Evolutionary conservation across 306 rosid genomes (phyloP).

Genomic region (Fragaria ananassa): DNA sequence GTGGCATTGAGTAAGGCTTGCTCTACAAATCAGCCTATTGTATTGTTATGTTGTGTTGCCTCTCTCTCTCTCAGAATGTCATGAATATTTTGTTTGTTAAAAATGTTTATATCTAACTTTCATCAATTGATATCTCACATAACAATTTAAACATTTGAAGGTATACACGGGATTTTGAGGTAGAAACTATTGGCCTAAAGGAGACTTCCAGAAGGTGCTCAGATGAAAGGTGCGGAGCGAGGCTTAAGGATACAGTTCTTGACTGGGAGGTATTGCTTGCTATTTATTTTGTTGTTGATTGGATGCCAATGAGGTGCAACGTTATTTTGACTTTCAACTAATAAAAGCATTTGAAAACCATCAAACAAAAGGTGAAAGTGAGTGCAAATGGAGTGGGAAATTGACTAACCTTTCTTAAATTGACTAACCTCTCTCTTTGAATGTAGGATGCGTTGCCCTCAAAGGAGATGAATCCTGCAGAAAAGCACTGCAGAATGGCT

Average conservation of each 20-base stretch:
- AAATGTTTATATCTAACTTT: neutral
- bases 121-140: conserved; percentile 23
- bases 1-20: conserved; percentile 81
- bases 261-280: conserved; percentile 87
- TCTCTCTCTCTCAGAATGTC: neutral
- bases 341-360: neutral
- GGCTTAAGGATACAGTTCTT: conserved; percentile 91
- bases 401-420: neutral
- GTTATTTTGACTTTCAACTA: neutral
- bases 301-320: neutral
- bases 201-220: conserved; percentile 88
- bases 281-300: conserved; percentile 16
- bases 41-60: neutral
- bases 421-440: neutral
- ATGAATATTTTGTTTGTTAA: conserved; percentile 8
- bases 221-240: conserved; percentile 60
- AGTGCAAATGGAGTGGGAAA: neutral
- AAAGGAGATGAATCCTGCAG: conserved; percentile 94
- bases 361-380: neutral
- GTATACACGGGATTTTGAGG: conserved; percentile 95
- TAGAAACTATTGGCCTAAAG: conserved; percentile 90
- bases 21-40: conserved; percentile 3
- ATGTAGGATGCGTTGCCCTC: conserved; percentile 60
- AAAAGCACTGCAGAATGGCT: conserved; percentile 93
- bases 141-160: conserved; percentile 34